These are phyloP conservation scores for Pholiota adiposa DNA, from an alignment of 1,284 basidiomycete genomes.

Conservation along the genomic window DNA sequence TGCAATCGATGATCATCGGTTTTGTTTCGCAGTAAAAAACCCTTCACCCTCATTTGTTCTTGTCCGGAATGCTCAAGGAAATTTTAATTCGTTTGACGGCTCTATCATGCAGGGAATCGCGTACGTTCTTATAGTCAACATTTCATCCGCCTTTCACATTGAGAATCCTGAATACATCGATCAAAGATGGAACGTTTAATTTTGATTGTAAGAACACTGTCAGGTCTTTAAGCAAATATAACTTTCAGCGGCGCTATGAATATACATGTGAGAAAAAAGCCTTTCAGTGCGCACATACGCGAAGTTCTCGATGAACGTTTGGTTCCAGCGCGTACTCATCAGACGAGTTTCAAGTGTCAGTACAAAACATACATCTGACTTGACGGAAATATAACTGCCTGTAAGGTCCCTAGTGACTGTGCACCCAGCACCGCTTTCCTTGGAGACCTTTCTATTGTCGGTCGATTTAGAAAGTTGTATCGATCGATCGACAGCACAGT, in stretches of 20 bases:
- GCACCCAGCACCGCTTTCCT: constrained; percentile 1
- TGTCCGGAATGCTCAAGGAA: not conserved
- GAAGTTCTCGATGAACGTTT: not conserved
- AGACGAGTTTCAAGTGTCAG: not conserved
- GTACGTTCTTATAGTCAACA: not conserved
- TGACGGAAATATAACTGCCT: not conserved
- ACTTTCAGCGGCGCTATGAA: not conserved
- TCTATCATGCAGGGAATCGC: not conserved
- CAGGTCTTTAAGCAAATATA: not conserved
- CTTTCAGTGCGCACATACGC: not conserved
- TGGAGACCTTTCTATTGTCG: not conserved
- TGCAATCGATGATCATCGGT: not conserved
- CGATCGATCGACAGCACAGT: constrained; percentile 5
- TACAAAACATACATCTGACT: not conserved
- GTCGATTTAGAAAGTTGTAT: constrained; percentile 1
- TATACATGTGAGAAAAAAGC: not conserved
- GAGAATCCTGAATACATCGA: not conserved
- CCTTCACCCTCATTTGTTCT: not conserved
- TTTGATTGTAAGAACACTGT: not conserved
- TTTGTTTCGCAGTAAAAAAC: not conserved
- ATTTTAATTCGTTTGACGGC: not conserved
- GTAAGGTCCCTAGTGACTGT: not conserved
- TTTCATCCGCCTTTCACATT: not conserved
- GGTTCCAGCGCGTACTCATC: not conserved
- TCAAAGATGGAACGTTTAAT: not conserved